Conservation (phyloP, 768 basidiomycete species). For the Lentinula sp. region DNA sequence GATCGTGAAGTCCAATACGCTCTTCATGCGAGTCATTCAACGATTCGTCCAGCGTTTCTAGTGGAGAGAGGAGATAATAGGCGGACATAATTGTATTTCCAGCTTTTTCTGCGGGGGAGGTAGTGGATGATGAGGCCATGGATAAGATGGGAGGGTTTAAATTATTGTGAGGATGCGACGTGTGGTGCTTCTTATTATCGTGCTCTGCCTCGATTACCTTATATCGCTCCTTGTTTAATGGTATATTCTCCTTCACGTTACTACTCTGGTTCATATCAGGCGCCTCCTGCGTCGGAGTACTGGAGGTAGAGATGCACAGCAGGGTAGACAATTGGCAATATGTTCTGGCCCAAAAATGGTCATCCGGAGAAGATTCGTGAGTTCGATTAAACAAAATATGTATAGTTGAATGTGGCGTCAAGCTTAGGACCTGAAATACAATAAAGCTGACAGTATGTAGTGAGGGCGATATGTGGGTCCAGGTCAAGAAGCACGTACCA, state of each 20-base stretch:
- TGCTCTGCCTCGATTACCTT: neutral
- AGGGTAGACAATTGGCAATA: neutral
- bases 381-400: neutral
- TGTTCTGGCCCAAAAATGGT: neutral
- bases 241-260: neutral
- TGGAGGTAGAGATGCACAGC: neutral
- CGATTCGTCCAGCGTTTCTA: conserved; percentile 43
- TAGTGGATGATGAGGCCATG: conserved; percentile 4
- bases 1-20: conserved; percentile 42
- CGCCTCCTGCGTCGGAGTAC: neutral
- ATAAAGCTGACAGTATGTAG: neutral
- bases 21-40: conserved; percentile 26
- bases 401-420: conserved; percentile 1
- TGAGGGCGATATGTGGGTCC: neutral
- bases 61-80: conserved; percentile 24
- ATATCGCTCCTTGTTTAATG: neutral
- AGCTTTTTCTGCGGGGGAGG: conserved; percentile 6
- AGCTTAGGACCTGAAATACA: neutral
- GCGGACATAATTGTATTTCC: conserved; percentile 13
- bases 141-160: neutral
- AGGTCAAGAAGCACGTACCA: neutral
- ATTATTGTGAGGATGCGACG: neutral
- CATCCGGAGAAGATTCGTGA: neutral
- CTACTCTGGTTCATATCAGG: neutral
- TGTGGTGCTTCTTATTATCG: neutral